These are phyloP conservation scores for Tuber borchii DNA, from an alignment of 495 filamentous ascomycete genomes.

Conservation along the genomic window DNA sequence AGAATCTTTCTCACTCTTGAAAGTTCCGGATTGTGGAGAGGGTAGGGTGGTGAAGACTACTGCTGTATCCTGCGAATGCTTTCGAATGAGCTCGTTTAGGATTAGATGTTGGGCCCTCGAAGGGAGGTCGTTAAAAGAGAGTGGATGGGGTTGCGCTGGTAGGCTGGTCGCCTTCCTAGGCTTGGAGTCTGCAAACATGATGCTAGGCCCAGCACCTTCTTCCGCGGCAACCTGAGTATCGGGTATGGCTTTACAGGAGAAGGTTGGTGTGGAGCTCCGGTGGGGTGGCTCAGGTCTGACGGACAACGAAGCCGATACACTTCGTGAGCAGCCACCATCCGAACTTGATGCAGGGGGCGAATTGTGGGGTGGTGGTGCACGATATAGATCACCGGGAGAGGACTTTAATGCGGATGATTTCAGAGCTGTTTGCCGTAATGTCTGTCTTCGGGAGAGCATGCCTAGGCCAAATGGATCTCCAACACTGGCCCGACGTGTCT, in stretches of 20 bases:
- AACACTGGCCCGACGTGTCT: constrained; percentile 35
- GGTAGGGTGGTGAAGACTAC: constrained; percentile 79
- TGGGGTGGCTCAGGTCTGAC: constrained; percentile 49
- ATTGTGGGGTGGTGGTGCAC: constrained; percentile 3
- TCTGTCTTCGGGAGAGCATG: constrained; percentile 31
- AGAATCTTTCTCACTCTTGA: constrained; percentile 60
- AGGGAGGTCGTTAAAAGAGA: constrained; percentile 71
- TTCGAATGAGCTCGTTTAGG: constrained; percentile 71
- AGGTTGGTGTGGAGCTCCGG: constrained; percentile 53
- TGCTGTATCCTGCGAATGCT: constrained; percentile 64
- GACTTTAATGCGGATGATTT: constrained; percentile 21
- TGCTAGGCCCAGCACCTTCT: constrained; percentile 61
- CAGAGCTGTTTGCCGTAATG: constrained; percentile 24
- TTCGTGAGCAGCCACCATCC: constrained; percentile 14
- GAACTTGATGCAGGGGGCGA: not conserved
- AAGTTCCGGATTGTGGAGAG: constrained; percentile 67
- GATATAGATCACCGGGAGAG: not conserved
- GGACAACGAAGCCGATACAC: not conserved
- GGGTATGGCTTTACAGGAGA: constrained; percentile 68
- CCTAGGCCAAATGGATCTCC: constrained; percentile 40
- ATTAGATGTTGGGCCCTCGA: constrained; percentile 78
- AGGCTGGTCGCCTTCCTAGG: constrained; percentile 22
- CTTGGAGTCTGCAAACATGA: constrained; percentile 64
- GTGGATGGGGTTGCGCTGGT: constrained; percentile 19
- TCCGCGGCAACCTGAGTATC: constrained; percentile 60